Evolutionary conservation across 805 yeast genomes (phyloP), one percentile per base, ranked within the genome.

Genomic region (Yamadazyma kitorensis): DNA sequence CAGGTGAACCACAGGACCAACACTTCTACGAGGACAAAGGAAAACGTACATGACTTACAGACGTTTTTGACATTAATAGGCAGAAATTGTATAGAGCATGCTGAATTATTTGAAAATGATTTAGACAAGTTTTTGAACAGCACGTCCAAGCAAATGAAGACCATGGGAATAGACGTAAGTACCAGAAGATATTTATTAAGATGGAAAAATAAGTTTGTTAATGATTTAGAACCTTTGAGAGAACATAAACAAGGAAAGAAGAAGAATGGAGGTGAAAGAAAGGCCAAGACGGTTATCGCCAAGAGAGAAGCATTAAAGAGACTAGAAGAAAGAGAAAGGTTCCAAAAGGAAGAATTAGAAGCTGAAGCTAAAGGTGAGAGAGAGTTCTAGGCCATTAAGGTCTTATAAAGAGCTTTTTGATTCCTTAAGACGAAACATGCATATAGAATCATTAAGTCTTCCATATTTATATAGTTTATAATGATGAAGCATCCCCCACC

Each of bases 241-340:
- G 84, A 79, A 50, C 68, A 76, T 44, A 74, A 74, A 47, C 59
- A 66, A 42, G 86, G 89, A n/a, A 80, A 73, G 68, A 86, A 86
- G 70, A 71, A 74, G 48, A 68, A 67, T 49, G 96, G 96, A 17
- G 95, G 96, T 52, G 96, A 88, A 61, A 76, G 96, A 57, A 82
- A 78, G 50, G 74, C 82, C 41, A 77, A 73, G 49, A 52, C 61
- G 11, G 69, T 68, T 14, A 45, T 54, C 42, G 73, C 72, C 18
- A 82, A 80, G 52, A 72, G 72, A 45, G 62, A 69, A 12, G 91
- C 95, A 7, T 74, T 74, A 43, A 56, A 75, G 60, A 60, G 73
- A 34, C 72, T 79, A 35, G 76, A 76, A 46, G 75, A 78, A 44
- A 65, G 71, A 49, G 77, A 67, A 47, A 45, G 41, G 28, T 59